phyloP scores from a whole-genome alignment of 2,329 filamentous ascomycete genomes.

The Talaromyces sp. region DNA sequence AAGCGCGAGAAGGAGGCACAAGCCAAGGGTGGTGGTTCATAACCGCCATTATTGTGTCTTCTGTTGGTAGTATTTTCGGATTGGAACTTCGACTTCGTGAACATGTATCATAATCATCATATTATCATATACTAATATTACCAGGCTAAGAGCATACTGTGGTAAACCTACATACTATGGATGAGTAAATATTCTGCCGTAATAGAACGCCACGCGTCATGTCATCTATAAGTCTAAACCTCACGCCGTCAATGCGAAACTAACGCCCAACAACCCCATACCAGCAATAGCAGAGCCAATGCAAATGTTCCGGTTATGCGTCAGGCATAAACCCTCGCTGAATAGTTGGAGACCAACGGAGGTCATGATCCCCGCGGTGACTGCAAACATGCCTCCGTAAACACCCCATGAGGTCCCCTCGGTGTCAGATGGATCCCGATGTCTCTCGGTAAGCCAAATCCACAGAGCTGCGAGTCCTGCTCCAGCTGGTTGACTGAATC shows the following conservation, averaged over 20 bases:
- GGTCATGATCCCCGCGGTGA: conserved; percentile 91
- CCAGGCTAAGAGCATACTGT: not conserved
- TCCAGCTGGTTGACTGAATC: conserved; percentile 79
- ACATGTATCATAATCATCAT: conserved; percentile 5
- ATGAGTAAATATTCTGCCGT: not conserved
- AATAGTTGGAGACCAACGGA: conserved; percentile 88
- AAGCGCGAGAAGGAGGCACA: conserved; percentile 48
- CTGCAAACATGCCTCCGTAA: conserved; percentile 68
- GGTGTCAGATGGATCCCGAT: conserved; percentile 25
- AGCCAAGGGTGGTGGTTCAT: conserved; percentile 2
- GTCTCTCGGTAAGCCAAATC: conserved; percentile 67
- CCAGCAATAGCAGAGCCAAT: conserved; percentile 44
- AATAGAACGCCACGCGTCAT: conserved; percentile 2
- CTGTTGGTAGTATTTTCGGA: not conserved
- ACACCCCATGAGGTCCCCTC: conserved; percentile 50
- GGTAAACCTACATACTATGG: not conserved
- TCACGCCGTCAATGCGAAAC: conserved; percentile 72
- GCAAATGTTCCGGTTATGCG: conserved; percentile 41
- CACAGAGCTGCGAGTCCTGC: conserved; percentile 79
- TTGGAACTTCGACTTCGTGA: not conserved
- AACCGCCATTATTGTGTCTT: not conserved
- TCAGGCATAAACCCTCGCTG: conserved; percentile 76
- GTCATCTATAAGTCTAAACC: conserved; percentile 5
- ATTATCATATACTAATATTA: conserved; percentile 5
- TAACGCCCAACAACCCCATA: conserved; percentile 82